Evolutionary conservation across 495 filamentous ascomycete species (phyloP).

Genomic region (Hypoxylon perforatum): DNA sequence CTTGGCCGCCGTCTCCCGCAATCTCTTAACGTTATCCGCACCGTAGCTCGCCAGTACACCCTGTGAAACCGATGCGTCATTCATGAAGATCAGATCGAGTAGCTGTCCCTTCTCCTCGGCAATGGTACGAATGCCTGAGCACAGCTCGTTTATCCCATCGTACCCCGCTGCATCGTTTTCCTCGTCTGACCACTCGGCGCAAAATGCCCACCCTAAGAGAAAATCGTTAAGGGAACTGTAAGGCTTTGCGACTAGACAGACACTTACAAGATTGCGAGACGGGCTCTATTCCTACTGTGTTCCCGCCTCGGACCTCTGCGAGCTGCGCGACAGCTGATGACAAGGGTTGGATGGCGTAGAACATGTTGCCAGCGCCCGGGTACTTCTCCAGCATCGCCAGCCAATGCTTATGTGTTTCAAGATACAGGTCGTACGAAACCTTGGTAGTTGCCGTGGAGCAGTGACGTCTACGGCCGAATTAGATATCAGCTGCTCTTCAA

Average conservation of each 20-base stretch:
- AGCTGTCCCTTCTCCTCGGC: constrained; percentile 8
- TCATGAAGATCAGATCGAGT: constrained; percentile 19
- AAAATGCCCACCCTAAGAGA: constrained; percentile 12
- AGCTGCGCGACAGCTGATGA: not conserved
- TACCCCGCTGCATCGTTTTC: not conserved
- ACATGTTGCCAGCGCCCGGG: not conserved
- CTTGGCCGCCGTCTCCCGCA: constrained; percentile 41
- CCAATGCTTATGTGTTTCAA: constrained; percentile 4
- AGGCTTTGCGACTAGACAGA: not conserved
- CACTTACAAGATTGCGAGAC: constrained; percentile 9
- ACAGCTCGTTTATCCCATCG: not conserved
- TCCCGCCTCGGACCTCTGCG: constrained; percentile 3
- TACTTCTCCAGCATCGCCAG: constrained; percentile 4
- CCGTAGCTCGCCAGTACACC: constrained; percentile 50
- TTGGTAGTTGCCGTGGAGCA: constrained; percentile 1
- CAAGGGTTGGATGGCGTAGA: constrained; percentile 5
- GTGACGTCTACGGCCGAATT: not conserved
- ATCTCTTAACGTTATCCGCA: constrained; percentile 35
- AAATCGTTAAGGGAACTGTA: not conserved
- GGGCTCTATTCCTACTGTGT: constrained; percentile 8
- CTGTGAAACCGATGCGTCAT: constrained; percentile 36
- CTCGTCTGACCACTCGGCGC: constrained; percentile 8
- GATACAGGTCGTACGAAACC: constrained; percentile 16
- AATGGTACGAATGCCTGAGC: not conserved
- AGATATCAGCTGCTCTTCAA: not conserved